phyloP scores from a whole-genome alignment of 805 yeast genomes.

The Pichia cephalocereana region DNA sequence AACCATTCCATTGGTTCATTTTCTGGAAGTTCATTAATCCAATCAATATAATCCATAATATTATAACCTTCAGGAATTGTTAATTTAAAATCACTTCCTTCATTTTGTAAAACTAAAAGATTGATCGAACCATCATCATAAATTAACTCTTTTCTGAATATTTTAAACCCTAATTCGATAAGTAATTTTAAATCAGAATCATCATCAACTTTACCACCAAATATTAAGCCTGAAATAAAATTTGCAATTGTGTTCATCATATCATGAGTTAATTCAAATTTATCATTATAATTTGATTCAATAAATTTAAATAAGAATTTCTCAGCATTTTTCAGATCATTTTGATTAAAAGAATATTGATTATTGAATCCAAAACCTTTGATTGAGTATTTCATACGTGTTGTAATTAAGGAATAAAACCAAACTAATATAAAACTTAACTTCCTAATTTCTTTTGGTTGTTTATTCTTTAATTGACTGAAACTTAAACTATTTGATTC shows the following conservation, averaged over 20 bases:
- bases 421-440: slow-evolving; percentile 51
- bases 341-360: slow-evolving; percentile 60
- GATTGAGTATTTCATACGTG: slow-evolving; percentile 51
- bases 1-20: slow-evolving; percentile 31
- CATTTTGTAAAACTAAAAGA: background rate
- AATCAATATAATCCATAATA: slow-evolving; percentile 21
- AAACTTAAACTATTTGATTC: slow-evolving; percentile 19
- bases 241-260: slow-evolving; percentile 24
- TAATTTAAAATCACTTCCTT: background rate
- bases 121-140: slow-evolving; percentile 3
- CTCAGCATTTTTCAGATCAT: slow-evolving; percentile 52
- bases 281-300: background rate
- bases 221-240: slow-evolving; percentile 45
- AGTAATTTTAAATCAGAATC: slow-evolving; percentile 32
- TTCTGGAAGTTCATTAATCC: slow-evolving; percentile 49
- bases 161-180: slow-evolving; percentile 23
- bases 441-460: slow-evolving; percentile 37
- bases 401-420: slow-evolving; percentile 60
- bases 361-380: slow-evolving; percentile 42
- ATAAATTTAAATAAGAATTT: slow-evolving; percentile 36
- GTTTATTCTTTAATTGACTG: background rate
- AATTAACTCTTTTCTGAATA: slow-evolving; percentile 35
- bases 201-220: slow-evolving; percentile 56
- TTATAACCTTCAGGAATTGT: slow-evolving; percentile 41
- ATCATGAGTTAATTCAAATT: background rate